Conservation (phyloP, 768 basidiomycete species). For the Amanita polypyramis region DNA sequence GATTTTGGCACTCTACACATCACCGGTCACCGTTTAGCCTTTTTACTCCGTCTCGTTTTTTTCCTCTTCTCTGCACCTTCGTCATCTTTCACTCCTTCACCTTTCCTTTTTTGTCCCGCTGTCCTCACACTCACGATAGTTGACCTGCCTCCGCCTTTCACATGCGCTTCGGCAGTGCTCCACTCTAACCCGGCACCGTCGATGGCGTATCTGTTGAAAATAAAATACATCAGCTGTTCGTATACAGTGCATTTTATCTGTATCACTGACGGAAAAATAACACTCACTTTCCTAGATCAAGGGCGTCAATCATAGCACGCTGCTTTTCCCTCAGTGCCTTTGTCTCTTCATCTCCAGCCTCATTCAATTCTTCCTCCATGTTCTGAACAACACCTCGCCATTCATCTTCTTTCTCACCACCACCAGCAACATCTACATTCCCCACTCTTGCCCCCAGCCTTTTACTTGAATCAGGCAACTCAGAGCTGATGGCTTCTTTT, state of each 20-base stretch:
- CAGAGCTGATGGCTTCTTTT: conserved; percentile 62
- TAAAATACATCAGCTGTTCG: conserved; percentile 8
- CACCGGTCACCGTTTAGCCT: conserved; percentile 32
- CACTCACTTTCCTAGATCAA: conserved; percentile 83
- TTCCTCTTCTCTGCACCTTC: conserved; percentile 34
- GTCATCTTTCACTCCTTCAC: conserved; percentile 22
- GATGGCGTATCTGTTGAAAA: conserved; percentile 55
- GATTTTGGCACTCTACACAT: too few relatives aligned
- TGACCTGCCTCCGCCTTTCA: conserved; percentile 42
- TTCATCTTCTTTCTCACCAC: conserved; percentile 10
- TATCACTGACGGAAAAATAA: conserved; percentile 10
- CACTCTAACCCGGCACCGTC: conserved; percentile 63
- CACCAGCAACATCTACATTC: conserved; percentile 2
- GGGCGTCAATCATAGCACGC: conserved; percentile 75
- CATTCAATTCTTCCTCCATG: conserved; percentile 62
- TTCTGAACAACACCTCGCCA: conserved; percentile 36
- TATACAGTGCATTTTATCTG: conserved; percentile 11
- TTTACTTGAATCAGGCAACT: conserved; percentile 23
- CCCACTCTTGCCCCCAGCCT: conserved; percentile 8
- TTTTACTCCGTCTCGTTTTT: conserved; percentile 36
- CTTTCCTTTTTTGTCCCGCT: conserved; percentile 52
- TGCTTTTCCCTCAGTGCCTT: conserved; percentile 68
- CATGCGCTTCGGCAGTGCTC: conserved; percentile 64
- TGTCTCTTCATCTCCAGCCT: conserved; percentile 66
- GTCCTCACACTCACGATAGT: conserved; percentile 74